phyloP scores from a whole-genome alignment of 2,329 filamentous ascomycete species.

The Nigrograna mackinnonii region DNA sequence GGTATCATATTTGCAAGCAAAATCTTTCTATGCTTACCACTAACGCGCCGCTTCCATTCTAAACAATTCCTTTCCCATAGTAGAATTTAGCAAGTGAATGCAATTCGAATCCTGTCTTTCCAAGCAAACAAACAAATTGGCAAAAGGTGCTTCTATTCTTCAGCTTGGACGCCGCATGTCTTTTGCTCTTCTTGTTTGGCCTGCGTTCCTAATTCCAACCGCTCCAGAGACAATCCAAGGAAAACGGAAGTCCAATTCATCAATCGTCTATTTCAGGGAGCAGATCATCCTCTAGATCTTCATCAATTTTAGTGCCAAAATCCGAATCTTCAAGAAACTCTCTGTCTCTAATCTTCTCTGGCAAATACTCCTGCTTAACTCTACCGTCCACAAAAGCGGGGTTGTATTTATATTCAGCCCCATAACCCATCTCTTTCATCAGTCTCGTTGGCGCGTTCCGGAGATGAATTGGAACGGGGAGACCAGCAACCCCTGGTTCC shows the following conservation, averaged over 20 bases:
- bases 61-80: too few species aligned
- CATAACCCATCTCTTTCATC: constrained; percentile 92
- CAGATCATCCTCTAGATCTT: constrained; percentile 24
- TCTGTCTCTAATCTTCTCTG: constrained; percentile 70
- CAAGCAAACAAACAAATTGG: too few species aligned
- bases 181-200: too few species aligned
- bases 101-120: too few species aligned
- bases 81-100: too few species aligned
- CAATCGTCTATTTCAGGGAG: constrained; percentile 9
- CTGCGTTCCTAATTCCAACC: too few species aligned
- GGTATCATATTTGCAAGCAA: too few species aligned
- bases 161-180: too few species aligned
- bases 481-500: constrained; percentile 79
- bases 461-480: constrained; percentile 85
- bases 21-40: too few species aligned
- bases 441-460: constrained; percentile 89
- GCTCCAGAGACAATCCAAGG: too few species aligned
- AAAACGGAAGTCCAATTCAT: not conserved
- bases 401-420: constrained; percentile 94
- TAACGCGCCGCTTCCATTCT: too few species aligned
- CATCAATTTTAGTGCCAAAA: constrained; percentile 76
- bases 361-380: constrained; percentile 90
- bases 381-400: constrained; percentile 83
- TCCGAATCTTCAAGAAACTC: constrained; percentile 79
- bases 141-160: too few species aligned